Percentiles rank a stretch among this genome's conserved stretches.
Conservation (phyloP, 106 monocot species). For the Dioscorea alata region DNA sequence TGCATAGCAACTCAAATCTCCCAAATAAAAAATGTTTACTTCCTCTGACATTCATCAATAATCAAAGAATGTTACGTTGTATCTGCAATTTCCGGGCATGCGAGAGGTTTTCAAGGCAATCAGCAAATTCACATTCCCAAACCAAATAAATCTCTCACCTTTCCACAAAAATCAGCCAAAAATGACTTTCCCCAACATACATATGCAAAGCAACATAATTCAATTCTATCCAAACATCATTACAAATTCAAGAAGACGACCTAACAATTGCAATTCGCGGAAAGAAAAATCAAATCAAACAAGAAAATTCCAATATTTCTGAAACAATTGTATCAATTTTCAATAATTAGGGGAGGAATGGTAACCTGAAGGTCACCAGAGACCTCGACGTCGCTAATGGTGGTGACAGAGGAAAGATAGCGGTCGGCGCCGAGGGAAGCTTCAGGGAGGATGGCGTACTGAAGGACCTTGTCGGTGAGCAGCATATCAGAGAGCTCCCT, state of each 20-base stretch:
- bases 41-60: too few species aligned
- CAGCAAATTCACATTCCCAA: too few species aligned
- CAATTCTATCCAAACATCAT: background rate
- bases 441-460: constrained; percentile 87
- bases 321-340: background rate
- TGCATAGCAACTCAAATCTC: too few species aligned
- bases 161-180: too few species aligned
- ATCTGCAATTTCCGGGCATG: too few species aligned
- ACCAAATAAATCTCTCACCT: too few species aligned
- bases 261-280: background rate
- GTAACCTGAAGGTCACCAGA: constrained; percentile 93
- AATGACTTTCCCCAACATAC: background rate
- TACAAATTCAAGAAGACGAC: background rate
- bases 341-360: background rate
- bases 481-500: constrained; percentile 94
- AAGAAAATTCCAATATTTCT: background rate
- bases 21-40: too few species aligned
- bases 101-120: too few species aligned
- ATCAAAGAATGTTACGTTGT: too few species aligned
- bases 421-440: constrained; percentile 91
- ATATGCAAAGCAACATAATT: background rate
- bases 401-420: constrained; percentile 92
- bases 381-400: constrained; percentile 88
- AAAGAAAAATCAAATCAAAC: background rate
- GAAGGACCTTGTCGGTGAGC: constrained; percentile 70